Base-by-base conservation (phyloP, 2,329 filamentous ascomycete species). In the Fusarium chaquense region DNA sequence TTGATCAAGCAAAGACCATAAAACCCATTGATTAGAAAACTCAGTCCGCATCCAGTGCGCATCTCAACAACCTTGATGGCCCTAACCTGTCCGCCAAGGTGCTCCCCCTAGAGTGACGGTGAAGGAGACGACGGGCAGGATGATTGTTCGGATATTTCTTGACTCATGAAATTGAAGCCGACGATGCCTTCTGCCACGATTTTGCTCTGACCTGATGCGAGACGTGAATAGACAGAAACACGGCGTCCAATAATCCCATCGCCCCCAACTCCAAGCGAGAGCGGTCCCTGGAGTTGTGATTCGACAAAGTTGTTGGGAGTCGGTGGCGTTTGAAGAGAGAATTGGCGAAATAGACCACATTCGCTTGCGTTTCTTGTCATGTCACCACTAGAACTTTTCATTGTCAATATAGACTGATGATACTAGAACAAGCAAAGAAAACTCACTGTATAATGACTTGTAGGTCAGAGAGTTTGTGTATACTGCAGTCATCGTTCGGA, bases 171-270 rank as follows among this genome's bases (percentile, higher is more conserved):
- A 36, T 85, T 85, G 71, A 83, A 84, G 1, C 84, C 84, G 6
- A 85, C 81, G n/a, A 85, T 83, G 0, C 84, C 84, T 65, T 85
- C 83, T 0, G 83, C 83, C 5, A 84, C 65, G 0, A 83, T 76
- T 7, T 69, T 67, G 28, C 71, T 72, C 32, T 41, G 63, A 13
- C 78, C 78, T 67, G 56, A 63, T 1, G 56, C 47, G 0, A 68
- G 57, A 0, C 73, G 66, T 1, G 77, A 75, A 32, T 76, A 78
- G 0, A 86, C 54, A 0, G 83, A 84, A 1, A 86, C 83, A 12
- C 83, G 76, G 6, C 83, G 78, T 1, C 84, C 84, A 22, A 86
- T 85, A 53, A 86, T 83, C 12, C 84, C 84, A 11, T 82, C 75
- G 28, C 76, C 75, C 1, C 83, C 83, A 11, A 85, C 82, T 58